Evolutionary conservation across 2,329 filamentous ascomycete genomes (phyloP), one percentile per base, ranked within the genome.

Genomic region (Penicillium corylophilum): DNA sequence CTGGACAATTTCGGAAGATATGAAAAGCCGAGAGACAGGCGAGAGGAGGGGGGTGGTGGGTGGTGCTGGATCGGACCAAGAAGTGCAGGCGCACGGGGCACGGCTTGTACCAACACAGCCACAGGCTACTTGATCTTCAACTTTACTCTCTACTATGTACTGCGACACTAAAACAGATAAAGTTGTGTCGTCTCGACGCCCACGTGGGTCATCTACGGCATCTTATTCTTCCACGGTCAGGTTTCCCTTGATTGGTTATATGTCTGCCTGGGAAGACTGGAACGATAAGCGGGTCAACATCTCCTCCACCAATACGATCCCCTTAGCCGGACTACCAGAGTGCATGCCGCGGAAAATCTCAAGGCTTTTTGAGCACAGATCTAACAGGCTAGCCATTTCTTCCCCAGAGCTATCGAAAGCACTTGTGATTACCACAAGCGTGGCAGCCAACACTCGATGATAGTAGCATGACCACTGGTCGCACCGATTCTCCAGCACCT

Each of bases 361-460:
- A 2, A 36, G 6, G 28, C 43, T 36, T 20, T 46, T 46, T 4
- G 28, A 28, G n/a, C 48, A 51, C 7, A 46, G 15, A n/a, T 51
- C 28, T 15, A 36, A 6, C 12, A 46, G n/a, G 28, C n/a, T 36
- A 20, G n/a, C 20, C 26, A 13, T 33, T 28, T 51, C 48, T 7
- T 46, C 29, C 24, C 22, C 9, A n/a, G 48, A 7, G 15, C 20
- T 33, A 13, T 42, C 28, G 12, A 26, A 40, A 36, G n/a, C 16
- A 23, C 28, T 35, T 20, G 38, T 40, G 13, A 51, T n/a, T 5
- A 42, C 35, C 22, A 46, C n/a, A 12, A 51, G 36, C 2, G 36
- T 43, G 5, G 48, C 43, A 23, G 48, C 35, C 16, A 51, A 8
- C 15, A 51, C 36, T 12, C 48, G 48, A 31, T 51, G 48, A 12